A percentile compares a stretch with the other conserved stretches of the same genome.
These are phyloP conservation scores for Cyberlindnera euphorbiae DNA, from an alignment of 805 yeast genomes.

Conservation along the genomic window DNA sequence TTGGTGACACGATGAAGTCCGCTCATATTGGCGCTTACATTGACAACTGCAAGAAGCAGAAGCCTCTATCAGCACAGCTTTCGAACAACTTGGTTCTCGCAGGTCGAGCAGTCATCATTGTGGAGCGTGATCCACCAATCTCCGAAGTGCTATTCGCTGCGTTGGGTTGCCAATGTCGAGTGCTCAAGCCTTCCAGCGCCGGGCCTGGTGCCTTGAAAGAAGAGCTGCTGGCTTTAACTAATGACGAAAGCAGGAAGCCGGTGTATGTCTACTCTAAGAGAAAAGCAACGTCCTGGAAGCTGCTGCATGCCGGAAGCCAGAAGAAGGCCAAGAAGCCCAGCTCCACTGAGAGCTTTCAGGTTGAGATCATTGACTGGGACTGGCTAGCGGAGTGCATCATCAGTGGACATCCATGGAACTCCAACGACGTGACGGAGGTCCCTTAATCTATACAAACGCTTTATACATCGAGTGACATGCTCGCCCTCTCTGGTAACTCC, in stretches of 20 bases:
- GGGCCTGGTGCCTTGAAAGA: slow-evolving; percentile 4
- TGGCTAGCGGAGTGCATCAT: slow-evolving; percentile 65
- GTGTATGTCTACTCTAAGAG: no score
- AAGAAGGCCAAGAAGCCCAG: no score
- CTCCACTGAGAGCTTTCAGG: no score
- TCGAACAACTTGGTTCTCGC: slow-evolving; percentile 30
- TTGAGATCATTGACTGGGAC: slow-evolving; percentile 53
- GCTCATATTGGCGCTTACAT: slow-evolving; percentile 43
- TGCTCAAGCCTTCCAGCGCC: slow-evolving; percentile 7
- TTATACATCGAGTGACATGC: no score
- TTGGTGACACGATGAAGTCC: slow-evolving; percentile 40
- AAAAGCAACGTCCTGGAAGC: no score
- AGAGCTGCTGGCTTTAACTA: no score
- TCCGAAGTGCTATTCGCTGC: slow-evolving; percentile 40
- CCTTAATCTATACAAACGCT: no score
- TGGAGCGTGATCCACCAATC: slow-evolving; percentile 23
- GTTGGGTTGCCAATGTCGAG: slow-evolving; percentile 35
- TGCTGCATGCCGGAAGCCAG: no score
- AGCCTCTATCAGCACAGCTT: slow-evolving; percentile 36
- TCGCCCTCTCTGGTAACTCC: no score
- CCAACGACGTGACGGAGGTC: slow-evolving; percentile 5
- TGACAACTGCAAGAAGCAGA: slow-evolving; percentile 30
- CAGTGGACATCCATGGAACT: slow-evolving; percentile 25
- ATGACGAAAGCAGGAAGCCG: no score
- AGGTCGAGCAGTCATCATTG: slow-evolving; percentile 18